phyloP scores from a whole-genome alignment of 2,329 filamentous ascomycete species.

The Sporothrix curviconia region DNA sequence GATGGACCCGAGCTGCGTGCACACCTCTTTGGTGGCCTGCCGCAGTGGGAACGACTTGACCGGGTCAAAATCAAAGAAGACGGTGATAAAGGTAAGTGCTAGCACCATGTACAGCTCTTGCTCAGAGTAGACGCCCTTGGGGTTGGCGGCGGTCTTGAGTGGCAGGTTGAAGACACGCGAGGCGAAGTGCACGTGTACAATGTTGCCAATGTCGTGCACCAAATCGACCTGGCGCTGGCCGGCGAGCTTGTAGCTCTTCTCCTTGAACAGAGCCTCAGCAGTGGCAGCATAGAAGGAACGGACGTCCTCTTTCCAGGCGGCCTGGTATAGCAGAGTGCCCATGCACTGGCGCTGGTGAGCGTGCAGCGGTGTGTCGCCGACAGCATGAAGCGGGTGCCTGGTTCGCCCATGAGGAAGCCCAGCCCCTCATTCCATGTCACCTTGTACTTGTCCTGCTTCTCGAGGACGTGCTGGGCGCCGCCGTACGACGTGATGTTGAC shows the following conservation, averaged over 20 bases:
- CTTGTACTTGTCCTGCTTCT: constrained; percentile 55
- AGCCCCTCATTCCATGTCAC: constrained; percentile 59
- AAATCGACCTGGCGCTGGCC: constrained; percentile 63
- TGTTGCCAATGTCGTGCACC: constrained; percentile 62
- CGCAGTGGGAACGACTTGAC: constrained; percentile 60
- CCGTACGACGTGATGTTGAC: constrained; percentile 55
- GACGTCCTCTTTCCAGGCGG: constrained; percentile 55
- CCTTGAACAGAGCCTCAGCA: constrained; percentile 52
- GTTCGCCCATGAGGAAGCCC: constrained; percentile 52
- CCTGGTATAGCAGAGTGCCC: constrained; percentile 52
- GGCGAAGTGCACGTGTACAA: constrained; percentile 58
- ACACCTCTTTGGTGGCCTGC: constrained; percentile 50
- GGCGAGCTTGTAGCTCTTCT: constrained; percentile 58
- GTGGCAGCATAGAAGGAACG: constrained; percentile 61
- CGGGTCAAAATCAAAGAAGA: constrained; percentile 62
- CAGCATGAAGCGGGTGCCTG: constrained; percentile 51
- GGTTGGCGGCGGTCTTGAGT: constrained; percentile 55
- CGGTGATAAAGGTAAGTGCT: constrained; percentile 56
- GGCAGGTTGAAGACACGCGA: constrained; percentile 59
- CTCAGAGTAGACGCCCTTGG: constrained; percentile 50
- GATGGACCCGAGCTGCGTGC: constrained; percentile 52
- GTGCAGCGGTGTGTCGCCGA: constrained; percentile 43
- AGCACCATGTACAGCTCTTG: constrained; percentile 57
- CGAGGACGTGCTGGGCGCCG: constrained; percentile 55
- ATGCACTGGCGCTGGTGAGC: constrained; percentile 47